A percentile compares a stretch with the other conserved stretches of the same genome.
Conservation (phyloP, 352 stramenopile genomes). For the Globisporangium emineosum region DNA sequence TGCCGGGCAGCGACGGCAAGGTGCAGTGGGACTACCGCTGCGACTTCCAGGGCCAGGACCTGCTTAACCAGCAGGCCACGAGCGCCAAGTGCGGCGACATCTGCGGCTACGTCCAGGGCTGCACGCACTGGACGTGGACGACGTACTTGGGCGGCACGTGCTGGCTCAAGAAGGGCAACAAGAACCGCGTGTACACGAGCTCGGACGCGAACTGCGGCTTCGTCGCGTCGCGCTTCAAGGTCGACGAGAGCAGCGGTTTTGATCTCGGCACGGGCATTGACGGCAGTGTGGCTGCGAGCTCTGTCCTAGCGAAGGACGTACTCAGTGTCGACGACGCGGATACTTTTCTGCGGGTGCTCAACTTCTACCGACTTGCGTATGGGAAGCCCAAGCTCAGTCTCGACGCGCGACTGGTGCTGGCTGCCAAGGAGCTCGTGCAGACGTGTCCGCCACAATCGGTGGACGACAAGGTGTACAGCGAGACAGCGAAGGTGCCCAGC, state of each 20-base stretch:
- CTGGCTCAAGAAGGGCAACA: constrained; percentile 25
- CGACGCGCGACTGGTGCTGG: constrained; percentile 29
- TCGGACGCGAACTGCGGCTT: constrained; percentile 14
- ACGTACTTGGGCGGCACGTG: constrained; percentile 25
- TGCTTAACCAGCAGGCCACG: constrained; percentile 17
- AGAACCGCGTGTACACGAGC: constrained; percentile 8
- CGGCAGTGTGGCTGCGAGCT: background rate
- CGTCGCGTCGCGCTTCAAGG: constrained; percentile 8
- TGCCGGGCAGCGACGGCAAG: constrained; percentile 20
- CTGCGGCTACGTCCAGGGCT: constrained; percentile 23
- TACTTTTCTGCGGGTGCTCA: constrained; percentile 26
- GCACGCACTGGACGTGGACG: constrained; percentile 42
- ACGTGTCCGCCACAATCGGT: constrained; percentile 16
- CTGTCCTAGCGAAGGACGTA: background rate
- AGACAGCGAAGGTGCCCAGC: background rate
- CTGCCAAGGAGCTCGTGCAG: constrained; percentile 29
- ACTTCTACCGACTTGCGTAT: constrained; percentile 26
- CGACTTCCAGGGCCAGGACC: constrained; percentile 25
- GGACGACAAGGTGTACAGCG: background rate
- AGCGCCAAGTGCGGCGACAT: constrained; percentile 31
- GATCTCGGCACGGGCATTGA: constrained; percentile 8
- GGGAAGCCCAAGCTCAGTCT: constrained; percentile 22
- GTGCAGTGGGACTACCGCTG: constrained; percentile 32
- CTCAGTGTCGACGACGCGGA: constrained; percentile 27
- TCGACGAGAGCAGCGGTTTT: constrained; percentile 9